Conservation (phyloP, 345 rosid genomes). For the Syzygium grande region DNA sequence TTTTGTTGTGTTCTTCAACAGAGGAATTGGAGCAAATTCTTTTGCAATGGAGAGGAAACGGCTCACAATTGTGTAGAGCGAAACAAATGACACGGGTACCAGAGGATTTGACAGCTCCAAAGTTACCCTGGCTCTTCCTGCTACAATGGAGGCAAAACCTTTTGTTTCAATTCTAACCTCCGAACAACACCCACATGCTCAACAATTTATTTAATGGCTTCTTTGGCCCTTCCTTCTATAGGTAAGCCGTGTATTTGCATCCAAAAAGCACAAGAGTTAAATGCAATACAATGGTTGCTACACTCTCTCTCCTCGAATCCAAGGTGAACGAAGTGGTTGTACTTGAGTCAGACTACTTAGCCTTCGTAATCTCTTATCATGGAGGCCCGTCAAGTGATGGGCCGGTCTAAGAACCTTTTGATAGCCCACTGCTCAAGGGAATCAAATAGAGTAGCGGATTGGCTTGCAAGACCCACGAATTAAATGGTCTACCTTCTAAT, state of each 20-base stretch:
- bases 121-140: background rate
- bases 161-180: background rate
- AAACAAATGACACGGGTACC: background rate
- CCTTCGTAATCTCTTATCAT: too few relatives aligned
- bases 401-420: too few relatives aligned
- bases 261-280: background rate
- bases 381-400: too few relatives aligned
- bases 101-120: too few relatives aligned
- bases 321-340: too few relatives aligned
- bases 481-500: too few relatives aligned
- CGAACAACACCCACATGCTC: background rate
- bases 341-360: too few relatives aligned
- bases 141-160: background rate
- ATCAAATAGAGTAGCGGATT: too few relatives aligned
- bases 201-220: background rate
- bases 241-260: background rate
- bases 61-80: background rate
- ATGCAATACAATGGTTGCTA: background rate
- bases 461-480: too few relatives aligned
- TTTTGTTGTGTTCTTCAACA: background rate
- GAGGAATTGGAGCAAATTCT: background rate
- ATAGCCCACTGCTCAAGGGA: too few relatives aligned
- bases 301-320: too few relatives aligned
- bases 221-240: background rate
- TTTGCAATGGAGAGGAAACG: background rate